Percentiles rank a stretch among this genome's conserved stretches.
phyloP scores from a whole-genome alignment of 352 stramenopile genomes.

The Phytophthora kernoviae region DNA sequence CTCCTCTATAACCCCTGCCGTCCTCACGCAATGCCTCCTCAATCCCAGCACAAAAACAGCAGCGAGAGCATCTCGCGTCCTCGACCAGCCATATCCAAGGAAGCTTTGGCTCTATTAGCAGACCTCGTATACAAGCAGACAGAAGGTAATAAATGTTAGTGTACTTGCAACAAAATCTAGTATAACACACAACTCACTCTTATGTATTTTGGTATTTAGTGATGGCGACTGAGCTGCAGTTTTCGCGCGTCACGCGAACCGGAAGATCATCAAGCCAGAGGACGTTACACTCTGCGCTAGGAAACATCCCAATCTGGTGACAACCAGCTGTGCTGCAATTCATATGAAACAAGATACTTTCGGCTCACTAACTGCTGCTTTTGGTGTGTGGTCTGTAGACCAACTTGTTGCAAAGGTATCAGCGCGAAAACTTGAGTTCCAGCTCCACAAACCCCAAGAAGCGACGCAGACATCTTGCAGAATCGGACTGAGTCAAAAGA shows the following conservation, averaged over 20 bases:
- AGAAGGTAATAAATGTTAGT: constrained; percentile 38
- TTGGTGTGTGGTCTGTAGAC: constrained; percentile 29
- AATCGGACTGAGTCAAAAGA: constrained; percentile 25
- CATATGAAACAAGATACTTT: constrained; percentile 1
- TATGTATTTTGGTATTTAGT: constrained; percentile 34
- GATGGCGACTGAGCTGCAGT: constrained; percentile 75
- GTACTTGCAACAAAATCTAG: background rate
- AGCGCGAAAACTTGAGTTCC: constrained; percentile 47
- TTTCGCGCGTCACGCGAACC: constrained; percentile 75
- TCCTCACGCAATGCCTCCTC: background rate
- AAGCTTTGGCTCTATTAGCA: constrained; percentile 64
- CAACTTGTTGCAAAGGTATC: constrained; percentile 61
- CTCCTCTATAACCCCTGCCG: background rate
- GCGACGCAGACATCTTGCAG: constrained; percentile 29
- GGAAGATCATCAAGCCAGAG: constrained; percentile 77
- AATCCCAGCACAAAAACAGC: constrained; percentile 55
- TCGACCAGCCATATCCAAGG: constrained; percentile 60
- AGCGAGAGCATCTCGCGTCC: constrained; percentile 45
- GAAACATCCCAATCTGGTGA: constrained; percentile 65
- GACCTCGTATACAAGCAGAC: constrained; percentile 69
- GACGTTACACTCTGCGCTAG: constrained; percentile 68
- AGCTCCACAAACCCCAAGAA: constrained; percentile 30
- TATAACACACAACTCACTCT: background rate
- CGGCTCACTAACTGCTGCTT: background rate
- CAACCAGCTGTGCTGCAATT: background rate